These are phyloP conservation scores for Asterochloris erici DNA, from an alignment of 139 green algal species.

Conservation along the genomic window DNA sequence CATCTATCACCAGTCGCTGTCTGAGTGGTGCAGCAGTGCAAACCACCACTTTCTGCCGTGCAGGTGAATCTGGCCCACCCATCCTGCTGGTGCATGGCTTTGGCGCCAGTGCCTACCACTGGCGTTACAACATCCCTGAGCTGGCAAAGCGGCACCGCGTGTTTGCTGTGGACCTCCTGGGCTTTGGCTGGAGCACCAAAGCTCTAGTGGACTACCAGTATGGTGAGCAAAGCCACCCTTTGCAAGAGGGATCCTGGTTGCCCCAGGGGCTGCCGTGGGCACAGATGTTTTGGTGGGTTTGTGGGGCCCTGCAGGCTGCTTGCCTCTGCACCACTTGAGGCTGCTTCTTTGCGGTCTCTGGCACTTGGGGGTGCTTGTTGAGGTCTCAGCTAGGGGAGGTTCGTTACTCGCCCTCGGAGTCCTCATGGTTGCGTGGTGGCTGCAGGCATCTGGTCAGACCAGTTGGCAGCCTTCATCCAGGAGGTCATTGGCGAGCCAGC, in stretches of 20 bases:
- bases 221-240: too few species aligned
- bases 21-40: not conserved
- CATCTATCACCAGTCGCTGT: not conserved
- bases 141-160: conserved; percentile 54
- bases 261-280: too few species aligned
- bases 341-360: too few species aligned
- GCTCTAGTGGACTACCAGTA: conserved; percentile 58
- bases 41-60: not conserved
- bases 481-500: conserved; percentile 34
- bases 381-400: too few species aligned
- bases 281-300: not conserved
- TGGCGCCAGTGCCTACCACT: conserved; percentile 70
- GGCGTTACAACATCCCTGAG: conserved; percentile 70
- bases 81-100: conserved; percentile 80
- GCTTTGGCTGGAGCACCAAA: conserved; percentile 80
- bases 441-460: conserved; percentile 32
- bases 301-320: too few species aligned
- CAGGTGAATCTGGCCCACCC: conserved; percentile 27
- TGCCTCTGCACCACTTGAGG: too few species aligned
- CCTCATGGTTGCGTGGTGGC: too few species aligned
- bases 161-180: conserved; percentile 74
- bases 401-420: too few species aligned
- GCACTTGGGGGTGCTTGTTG: too few species aligned
- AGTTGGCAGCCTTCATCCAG: conserved; percentile 57
- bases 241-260: too few species aligned